Evolutionary conservation across 352 stramenopile genomes (phyloP).

Genomic region (Phytophthora uliginosa): DNA sequence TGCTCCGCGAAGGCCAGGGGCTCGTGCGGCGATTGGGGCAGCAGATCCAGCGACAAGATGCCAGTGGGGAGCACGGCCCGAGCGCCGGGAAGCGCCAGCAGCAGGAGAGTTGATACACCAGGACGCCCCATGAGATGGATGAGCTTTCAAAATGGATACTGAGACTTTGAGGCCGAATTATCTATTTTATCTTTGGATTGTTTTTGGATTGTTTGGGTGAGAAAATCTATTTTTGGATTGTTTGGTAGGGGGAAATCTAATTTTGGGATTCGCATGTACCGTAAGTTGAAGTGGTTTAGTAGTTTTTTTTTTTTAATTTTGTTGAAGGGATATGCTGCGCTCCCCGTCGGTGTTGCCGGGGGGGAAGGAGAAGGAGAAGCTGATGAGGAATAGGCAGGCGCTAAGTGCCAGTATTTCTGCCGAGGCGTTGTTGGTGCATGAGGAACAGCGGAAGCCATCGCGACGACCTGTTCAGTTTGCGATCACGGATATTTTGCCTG

Average conservation of each 20-base stretch:
- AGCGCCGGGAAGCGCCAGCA: slow-evolving; percentile 31
- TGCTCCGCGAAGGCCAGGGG: slow-evolving; percentile 53
- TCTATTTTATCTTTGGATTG: neutral
- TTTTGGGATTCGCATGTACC: neutral
- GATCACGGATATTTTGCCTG: slow-evolving; percentile 47
- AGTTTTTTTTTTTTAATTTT: neutral
- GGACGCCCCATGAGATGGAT: neutral
- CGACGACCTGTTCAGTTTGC: slow-evolving; percentile 26
- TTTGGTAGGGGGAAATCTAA: neutral
- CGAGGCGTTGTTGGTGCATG: slow-evolving; percentile 28
- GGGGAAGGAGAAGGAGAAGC: slow-evolving; percentile 17
- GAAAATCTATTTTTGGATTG: neutral
- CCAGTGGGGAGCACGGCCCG: slow-evolving; percentile 56
- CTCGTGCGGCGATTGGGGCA: slow-evolving; percentile 22
- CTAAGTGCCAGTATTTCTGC: slow-evolving; percentile 53
- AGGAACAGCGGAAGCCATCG: slow-evolving; percentile 2
- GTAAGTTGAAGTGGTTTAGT: neutral
- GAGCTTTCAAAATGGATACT: slow-evolving; percentile 5
- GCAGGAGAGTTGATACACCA: neutral
- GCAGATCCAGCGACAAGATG: slow-evolving; percentile 50
- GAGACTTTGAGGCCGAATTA: slow-evolving; percentile 1
- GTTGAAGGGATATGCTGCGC: slow-evolving; percentile 1
- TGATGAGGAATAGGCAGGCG: slow-evolving; percentile 21
- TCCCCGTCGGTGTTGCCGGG: neutral
- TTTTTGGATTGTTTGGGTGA: neutral